These are phyloP conservation scores for Pleurozium schreberi DNA, from an alignment of 225 moss, liverwort and hornwort genomes.

Conservation along the genomic window DNA sequence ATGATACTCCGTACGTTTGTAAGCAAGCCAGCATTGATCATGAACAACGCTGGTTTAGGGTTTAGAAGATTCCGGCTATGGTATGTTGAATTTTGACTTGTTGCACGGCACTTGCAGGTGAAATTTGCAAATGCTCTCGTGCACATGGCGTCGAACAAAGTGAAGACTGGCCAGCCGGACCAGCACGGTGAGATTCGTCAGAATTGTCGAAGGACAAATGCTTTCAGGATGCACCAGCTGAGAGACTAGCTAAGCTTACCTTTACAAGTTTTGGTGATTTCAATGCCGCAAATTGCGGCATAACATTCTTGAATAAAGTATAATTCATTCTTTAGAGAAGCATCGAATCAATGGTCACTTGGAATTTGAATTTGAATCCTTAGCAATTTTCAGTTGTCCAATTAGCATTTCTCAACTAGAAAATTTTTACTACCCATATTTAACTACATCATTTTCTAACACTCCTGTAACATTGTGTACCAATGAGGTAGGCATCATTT, in stretches of 20 bases:
- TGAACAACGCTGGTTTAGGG: background rate
- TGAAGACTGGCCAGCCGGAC: constrained; percentile 13
- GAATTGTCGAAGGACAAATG: constrained; percentile 16
- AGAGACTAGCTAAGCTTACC: background rate
- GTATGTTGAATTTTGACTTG: background rate
- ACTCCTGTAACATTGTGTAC: no score
- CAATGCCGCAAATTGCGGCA: background rate
- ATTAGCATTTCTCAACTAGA: background rate
- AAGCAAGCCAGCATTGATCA: background rate
- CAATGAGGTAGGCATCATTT: background rate
- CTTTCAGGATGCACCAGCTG: background rate
- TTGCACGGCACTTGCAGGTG: background rate
- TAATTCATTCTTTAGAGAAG: background rate
- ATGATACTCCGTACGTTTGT: background rate
- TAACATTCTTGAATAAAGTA: background rate
- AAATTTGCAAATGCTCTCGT: constrained; percentile 42
- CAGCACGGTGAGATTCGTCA: constrained; percentile 16
- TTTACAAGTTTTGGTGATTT: background rate
- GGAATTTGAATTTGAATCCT: background rate
- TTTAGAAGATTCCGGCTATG: background rate
- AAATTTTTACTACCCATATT: background rate
- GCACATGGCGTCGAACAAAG: constrained; percentile 33
- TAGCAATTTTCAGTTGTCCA: background rate
- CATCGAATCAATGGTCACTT: background rate
- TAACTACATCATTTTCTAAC: background rate